A percentile compares a stretch with the other conserved stretches of the same genome.
phyloP scores from a whole-genome alignment of 2,329 filamentous ascomycete genomes.

The Dryadomyces quercivorus region DNA sequence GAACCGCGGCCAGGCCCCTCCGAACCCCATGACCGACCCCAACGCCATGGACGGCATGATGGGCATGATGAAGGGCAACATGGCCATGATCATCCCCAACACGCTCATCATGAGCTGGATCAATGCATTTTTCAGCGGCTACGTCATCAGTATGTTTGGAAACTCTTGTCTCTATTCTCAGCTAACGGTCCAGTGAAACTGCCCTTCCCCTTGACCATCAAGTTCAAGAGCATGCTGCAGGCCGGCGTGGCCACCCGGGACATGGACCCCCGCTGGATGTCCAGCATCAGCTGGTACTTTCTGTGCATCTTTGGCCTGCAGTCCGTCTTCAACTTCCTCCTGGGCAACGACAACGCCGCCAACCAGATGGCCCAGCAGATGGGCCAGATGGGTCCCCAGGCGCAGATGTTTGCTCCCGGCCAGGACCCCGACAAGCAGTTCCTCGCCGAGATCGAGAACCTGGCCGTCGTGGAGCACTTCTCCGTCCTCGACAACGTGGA shows the following conservation, averaged over 20 bases:
- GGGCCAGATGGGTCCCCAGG: constrained; percentile 63
- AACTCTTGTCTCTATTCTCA: neutral
- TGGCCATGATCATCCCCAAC: constrained; percentile 99
- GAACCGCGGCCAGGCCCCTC: constrained; percentile 69
- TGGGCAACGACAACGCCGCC: constrained; percentile 92
- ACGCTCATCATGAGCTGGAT: constrained; percentile 99
- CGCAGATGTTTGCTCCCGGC: constrained; percentile 76
- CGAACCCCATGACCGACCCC: constrained; percentile 92
- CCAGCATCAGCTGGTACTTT: constrained; percentile 97
- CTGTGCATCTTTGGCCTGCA: constrained; percentile 93
- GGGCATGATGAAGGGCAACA: constrained; percentile 99
- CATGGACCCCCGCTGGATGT: constrained; percentile 97
- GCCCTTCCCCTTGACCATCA: constrained; percentile 92
- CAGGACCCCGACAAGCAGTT: constrained; percentile 96
- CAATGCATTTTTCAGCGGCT: constrained; percentile 96
- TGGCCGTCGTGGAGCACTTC: constrained; percentile 88
- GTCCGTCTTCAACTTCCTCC: constrained; percentile 91
- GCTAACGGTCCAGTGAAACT: constrained; percentile 60
- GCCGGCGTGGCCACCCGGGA: constrained; percentile 92
- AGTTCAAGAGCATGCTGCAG: constrained; percentile 99
- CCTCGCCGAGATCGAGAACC: constrained; percentile 80
- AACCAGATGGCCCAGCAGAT: constrained; percentile 89
- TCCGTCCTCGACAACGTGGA: constrained; percentile 85
- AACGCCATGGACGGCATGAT: constrained; percentile 99
- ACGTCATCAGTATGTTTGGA: constrained; percentile 70